These are phyloP conservation scores for Daldinia childiae DNA, from an alignment of 495 filamentous ascomycete species.

Conservation along the genomic window DNA sequence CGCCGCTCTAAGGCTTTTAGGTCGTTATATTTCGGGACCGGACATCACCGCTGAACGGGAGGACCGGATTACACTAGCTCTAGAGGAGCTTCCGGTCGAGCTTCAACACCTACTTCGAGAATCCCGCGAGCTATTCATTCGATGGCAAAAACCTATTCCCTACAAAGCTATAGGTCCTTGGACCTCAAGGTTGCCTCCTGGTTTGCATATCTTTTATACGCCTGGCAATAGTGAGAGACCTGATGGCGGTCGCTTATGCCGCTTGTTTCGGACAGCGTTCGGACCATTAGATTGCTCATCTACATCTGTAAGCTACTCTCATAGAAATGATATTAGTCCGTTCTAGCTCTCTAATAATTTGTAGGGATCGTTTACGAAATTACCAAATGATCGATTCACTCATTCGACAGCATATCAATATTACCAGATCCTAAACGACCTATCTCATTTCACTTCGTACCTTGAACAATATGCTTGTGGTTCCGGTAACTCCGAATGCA, in stretches of 20 bases:
- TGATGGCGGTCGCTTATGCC: slow-evolving; percentile 67
- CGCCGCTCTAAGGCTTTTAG: slow-evolving; percentile 62
- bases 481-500: slow-evolving; percentile 48
- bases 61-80: slow-evolving; percentile 76
- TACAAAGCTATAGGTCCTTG: slow-evolving; percentile 74
- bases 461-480: slow-evolving; percentile 66
- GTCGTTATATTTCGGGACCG: slow-evolving; percentile 60
- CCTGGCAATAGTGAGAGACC: slow-evolving; percentile 54
- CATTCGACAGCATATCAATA: slow-evolving; percentile 74
- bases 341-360: slow-evolving; percentile 22
- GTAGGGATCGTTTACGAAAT: slow-evolving; percentile 73
- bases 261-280: slow-evolving; percentile 69
- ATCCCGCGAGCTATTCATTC: slow-evolving; percentile 78
- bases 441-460: slow-evolving; percentile 66
- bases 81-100: slow-evolving; percentile 78
- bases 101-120: slow-evolving; percentile 69
- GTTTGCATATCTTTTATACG: slow-evolving; percentile 84
- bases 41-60: slow-evolving; percentile 76
- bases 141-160: slow-evolving; percentile 71
- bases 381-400: slow-evolving; percentile 71
- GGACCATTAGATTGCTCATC: slow-evolving; percentile 63
- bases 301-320: slow-evolving; percentile 38
- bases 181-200: slow-evolving; percentile 75
- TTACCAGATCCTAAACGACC: slow-evolving; percentile 66
- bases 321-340: slow-evolving; percentile 8